phyloP scores from a whole-genome alignment of 1,284 basidiomycete genomes.

The Ustilago tritici region DNA sequence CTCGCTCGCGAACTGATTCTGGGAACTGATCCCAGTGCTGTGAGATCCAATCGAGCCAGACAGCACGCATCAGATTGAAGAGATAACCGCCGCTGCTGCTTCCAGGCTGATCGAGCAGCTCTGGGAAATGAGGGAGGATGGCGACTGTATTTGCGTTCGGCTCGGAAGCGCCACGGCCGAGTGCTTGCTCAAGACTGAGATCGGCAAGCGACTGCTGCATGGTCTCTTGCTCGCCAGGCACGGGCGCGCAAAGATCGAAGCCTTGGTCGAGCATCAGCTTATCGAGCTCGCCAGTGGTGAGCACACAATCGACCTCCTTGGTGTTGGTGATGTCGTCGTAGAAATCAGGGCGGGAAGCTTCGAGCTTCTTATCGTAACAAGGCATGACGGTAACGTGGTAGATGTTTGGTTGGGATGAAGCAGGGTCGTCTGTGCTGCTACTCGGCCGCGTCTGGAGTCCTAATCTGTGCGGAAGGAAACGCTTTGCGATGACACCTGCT shows the following conservation, averaged over 20 bases:
- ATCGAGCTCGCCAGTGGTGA: slow-evolving; percentile 95
- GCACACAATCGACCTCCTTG: slow-evolving; percentile 94
- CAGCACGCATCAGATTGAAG: slow-evolving; percentile 72
- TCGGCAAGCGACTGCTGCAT: slow-evolving; percentile 19
- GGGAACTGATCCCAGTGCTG: slow-evolving; percentile 31
- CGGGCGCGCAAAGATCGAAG: slow-evolving; percentile 79
- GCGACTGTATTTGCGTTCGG: not conserved
- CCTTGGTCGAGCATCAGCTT: slow-evolving; percentile 83
- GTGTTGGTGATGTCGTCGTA: slow-evolving; percentile 69
- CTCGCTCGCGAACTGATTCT: slow-evolving; percentile 11
- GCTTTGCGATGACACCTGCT: slow-evolving; percentile 92
- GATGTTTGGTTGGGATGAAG: slow-evolving; percentile 14
- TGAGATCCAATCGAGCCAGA: slow-evolving; percentile 54
- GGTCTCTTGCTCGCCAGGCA: slow-evolving; percentile 69
- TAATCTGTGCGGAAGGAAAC: slow-evolving; percentile 75
- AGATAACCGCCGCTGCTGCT: slow-evolving; percentile 95
- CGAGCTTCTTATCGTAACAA: slow-evolving; percentile 99
- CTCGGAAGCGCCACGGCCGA: not conserved
- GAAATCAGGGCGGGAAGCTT: slow-evolving; percentile 80
- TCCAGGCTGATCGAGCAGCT: slow-evolving; percentile 82
- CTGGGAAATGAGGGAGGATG: slow-evolving; percentile 73
- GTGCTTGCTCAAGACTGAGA: slow-evolving; percentile 29
- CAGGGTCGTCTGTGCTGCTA: not conserved
- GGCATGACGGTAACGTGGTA: slow-evolving; percentile 99
- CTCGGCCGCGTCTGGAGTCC: slow-evolving; percentile 1